Percentiles rank a stretch among this genome's conserved stretches.
These are phyloP conservation scores for Coemansia sp. DNA, from an alignment of 192 early-diverging fungal genomes.

Conservation along the genomic window DNA sequence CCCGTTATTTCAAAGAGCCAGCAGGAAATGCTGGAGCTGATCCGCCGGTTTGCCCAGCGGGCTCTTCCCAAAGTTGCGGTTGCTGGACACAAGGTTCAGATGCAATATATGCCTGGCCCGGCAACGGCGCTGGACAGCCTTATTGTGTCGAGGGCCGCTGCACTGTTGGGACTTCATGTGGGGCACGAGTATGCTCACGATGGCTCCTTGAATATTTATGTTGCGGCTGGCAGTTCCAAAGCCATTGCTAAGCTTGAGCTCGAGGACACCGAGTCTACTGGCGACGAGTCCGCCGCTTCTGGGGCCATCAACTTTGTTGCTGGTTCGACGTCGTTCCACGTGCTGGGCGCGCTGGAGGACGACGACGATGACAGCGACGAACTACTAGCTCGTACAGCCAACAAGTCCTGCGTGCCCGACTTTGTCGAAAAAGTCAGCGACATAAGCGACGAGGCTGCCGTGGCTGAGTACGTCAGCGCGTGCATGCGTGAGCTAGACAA, in stretches of 20 bases:
- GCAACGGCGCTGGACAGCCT: conserved; percentile 36
- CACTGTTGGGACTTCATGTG: conserved; percentile 35
- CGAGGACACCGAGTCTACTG: conserved; percentile 28
- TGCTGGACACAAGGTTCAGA: conserved; percentile 32
- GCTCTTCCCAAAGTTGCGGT: conserved; percentile 35
- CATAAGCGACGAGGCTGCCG: conserved; percentile 12
- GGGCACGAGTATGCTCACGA: conserved; percentile 45
- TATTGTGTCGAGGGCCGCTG: conserved; percentile 31
- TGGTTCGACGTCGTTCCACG: conserved; percentile 1
- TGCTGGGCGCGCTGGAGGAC: conserved; percentile 30
- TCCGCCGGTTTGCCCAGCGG: conserved; percentile 40
- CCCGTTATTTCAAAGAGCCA: conserved; percentile 43
- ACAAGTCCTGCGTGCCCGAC: conserved; percentile 52
- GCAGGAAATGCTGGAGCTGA: conserved; percentile 27
- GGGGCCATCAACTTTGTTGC: conserved; percentile 4
- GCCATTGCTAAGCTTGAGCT: conserved; percentile 47
- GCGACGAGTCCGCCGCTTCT: conserved; percentile 9
- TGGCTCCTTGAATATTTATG: conserved; percentile 39
- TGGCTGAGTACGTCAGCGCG: conserved; percentile 29
- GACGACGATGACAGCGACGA: conserved; percentile 36
- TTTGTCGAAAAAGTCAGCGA: conserved; percentile 45
- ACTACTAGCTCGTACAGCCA: conserved; percentile 33
- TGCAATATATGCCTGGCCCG: conserved; percentile 37
- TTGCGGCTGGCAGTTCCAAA: conserved; percentile 32
- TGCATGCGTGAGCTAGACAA: conserved; percentile 35